phyloP scores from a whole-genome alignment of 495 filamentous ascomycete genomes.

The Entonaema liquescens region DNA sequence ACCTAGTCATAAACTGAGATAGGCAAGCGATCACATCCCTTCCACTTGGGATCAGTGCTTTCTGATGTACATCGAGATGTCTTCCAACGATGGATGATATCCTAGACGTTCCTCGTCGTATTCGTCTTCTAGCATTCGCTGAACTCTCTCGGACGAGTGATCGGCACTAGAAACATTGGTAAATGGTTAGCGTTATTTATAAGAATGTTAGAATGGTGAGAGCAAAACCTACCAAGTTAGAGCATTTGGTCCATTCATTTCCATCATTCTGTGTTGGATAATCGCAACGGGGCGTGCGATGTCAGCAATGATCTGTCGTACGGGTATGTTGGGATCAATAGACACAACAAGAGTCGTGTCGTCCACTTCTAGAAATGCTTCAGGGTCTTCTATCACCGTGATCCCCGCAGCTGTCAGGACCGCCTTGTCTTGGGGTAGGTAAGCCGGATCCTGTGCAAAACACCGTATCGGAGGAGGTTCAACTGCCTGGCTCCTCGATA shows the following conservation, averaged over 20 bases:
- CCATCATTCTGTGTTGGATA: constrained; percentile 21
- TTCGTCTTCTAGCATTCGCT: constrained; percentile 19
- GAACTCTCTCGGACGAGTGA: constrained; percentile 2
- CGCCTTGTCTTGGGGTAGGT: constrained; percentile 30
- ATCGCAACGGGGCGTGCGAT: constrained; percentile 44
- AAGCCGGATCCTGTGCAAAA: constrained; percentile 46
- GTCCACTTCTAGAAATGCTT: constrained; percentile 44
- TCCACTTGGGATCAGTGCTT: neutral
- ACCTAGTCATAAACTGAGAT: neutral
- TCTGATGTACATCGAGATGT: constrained; percentile 17
- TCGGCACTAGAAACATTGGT: neutral
- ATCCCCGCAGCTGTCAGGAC: constrained; percentile 26
- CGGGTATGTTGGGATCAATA: constrained; percentile 37
- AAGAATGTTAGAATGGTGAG: neutral
- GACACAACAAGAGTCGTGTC: constrained; percentile 42
- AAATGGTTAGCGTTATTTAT: neutral
- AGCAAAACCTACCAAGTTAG: neutral
- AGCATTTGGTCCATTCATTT: neutral
- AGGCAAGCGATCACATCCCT: neutral
- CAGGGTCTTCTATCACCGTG: constrained; percentile 40
- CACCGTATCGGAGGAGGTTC: neutral
- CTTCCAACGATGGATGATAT: neutral
- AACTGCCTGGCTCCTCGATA: neutral
- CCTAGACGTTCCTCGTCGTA: constrained; percentile 1
- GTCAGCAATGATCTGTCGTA: constrained; percentile 46